These are phyloP conservation scores for Epichloe sp. DNA, from an alignment of 2,329 filamentous ascomycete species.

Conservation along the genomic window DNA sequence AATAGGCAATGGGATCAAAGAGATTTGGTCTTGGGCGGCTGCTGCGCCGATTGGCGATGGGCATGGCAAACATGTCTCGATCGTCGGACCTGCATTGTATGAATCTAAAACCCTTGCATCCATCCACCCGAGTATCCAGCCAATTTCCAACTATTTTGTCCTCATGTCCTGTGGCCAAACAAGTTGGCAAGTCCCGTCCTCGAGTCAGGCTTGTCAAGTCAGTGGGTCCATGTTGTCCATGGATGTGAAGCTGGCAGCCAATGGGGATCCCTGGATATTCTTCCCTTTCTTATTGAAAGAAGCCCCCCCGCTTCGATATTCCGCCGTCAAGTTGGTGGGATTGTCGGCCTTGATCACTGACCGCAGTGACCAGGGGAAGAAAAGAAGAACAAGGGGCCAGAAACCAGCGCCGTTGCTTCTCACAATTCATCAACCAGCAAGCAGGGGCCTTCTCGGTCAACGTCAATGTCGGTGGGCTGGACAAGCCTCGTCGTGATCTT, in stretches of 20 bases:
- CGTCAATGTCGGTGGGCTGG: background rate
- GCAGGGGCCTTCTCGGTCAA: background rate
- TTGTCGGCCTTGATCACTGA: too few relatives aligned
- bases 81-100: too few relatives aligned
- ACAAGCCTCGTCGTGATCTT: background rate
- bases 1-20: background rate
- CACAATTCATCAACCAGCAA: background rate
- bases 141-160: background rate
- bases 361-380: too few relatives aligned
- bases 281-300: too few relatives aligned
- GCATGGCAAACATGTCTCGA: background rate
- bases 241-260: background rate
- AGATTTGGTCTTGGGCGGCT: slow-evolving; percentile 2
- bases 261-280: too few relatives aligned
- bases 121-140: too few relatives aligned
- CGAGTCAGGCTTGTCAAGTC: background rate
- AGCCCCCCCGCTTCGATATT: too few relatives aligned
- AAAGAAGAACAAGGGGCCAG: too few relatives aligned
- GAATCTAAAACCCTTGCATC: too few relatives aligned
- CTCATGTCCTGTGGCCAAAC: background rate
- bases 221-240: too few relatives aligned
- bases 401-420: too few relatives aligned
- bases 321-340: too few relatives aligned
- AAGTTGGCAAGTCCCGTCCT: background rate
- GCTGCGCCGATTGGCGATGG: slow-evolving; percentile 2